Evolutionary conservation across 106 monocot species (phyloP), one percentile per base, ranked within the genome.

Genomic region (Apostasia shenzhenica): DNA sequence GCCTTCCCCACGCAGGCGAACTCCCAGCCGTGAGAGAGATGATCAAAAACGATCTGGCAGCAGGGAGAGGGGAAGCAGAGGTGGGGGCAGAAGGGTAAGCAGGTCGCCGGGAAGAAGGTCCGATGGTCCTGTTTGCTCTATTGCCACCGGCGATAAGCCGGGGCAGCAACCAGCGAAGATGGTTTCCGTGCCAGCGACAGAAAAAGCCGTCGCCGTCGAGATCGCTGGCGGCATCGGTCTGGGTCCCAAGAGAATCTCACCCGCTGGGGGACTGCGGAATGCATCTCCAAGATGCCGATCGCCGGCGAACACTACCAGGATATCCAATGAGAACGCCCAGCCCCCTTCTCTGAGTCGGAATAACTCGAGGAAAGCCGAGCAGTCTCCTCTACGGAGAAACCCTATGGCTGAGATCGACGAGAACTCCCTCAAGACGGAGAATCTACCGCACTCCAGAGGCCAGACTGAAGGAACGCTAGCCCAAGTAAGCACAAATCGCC

Each of bases 401-500:
- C 99, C 99, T 1, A 83, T 99, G 99, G 60, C 82, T 4, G 99
- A 93, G 26, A 66, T 99, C 54, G 85, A 99, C 40, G 89, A 83
- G 12, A 99, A 92, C 73, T 55, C 69, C 2, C 63, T 77, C 45
- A 78, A 48, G 67, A 26, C 26, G 26, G 26, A 26, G 26, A 26
- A 26, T 26, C 26, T 26, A 26, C 26, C 26, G 26, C 26, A 26
- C 26, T 26, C 26, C 26, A 26, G 26, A 26, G 26, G 26, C 26
- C 26, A 26, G 26, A 26, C 26, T 26, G 26, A 0, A 26, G 26
- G 26, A 26, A 26, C 26, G 26, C 26, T 26, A 26, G 76, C 76
- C 46, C 47, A 38, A 1, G 65, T 49, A 43, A 65, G 65, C 48
- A 65, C 65, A 65, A 65, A 14, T 49, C 48, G 48, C 48, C 48